Percentiles rank a stretch among this genome's conserved stretches.
These are phyloP conservation scores for Metarhizium sp. DNA, from an alignment of 2,329 filamentous ascomycete genomes.

Conservation along the genomic window DNA sequence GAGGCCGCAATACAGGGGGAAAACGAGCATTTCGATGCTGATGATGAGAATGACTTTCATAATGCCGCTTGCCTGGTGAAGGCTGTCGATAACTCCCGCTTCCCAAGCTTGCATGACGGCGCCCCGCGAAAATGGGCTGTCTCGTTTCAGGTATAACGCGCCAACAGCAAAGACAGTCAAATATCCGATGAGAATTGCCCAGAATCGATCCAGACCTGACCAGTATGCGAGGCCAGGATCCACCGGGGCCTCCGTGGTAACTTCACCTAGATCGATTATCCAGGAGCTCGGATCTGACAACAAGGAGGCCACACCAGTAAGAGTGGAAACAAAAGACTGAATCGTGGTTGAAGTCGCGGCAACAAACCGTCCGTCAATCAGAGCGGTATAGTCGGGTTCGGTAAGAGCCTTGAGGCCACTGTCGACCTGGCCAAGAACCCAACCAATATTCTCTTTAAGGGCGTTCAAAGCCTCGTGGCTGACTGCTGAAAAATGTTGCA, in stretches of 20 bases:
- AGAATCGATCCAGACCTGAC: conserved; percentile 54
- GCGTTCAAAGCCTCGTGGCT: conserved; percentile 61
- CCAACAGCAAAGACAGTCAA: conserved; percentile 64
- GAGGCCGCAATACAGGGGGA: conserved; percentile 90
- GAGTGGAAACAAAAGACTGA: conserved; percentile 10
- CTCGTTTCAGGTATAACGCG: conserved; percentile 68
- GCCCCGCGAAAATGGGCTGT: conserved; percentile 54
- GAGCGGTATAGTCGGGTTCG: conserved; percentile 27
- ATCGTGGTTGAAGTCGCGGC: conserved; percentile 1
- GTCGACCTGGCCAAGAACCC: conserved; percentile 26
- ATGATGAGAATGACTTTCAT: conserved; percentile 98
- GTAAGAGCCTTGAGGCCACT: conserved; percentile 34
- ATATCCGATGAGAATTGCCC: conserved; percentile 76
- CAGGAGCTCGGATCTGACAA: conserved; percentile 42
- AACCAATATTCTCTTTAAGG: conserved; percentile 44
- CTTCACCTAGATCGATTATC: conserved; percentile 46
- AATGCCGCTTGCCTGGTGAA: conserved; percentile 91
- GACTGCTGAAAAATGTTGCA: conserved; percentile 67
- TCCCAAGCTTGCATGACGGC: conserved; percentile 56
- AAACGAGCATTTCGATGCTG: conserved; percentile 96
- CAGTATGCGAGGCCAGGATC: conserved; percentile 57
- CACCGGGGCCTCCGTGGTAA: conserved; percentile 27
- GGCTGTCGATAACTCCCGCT: conserved; percentile 66
- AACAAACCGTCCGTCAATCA: conserved; percentile 8
- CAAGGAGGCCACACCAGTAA: conserved; percentile 12